Evolutionary conservation across 1,284 basidiomycete species (phyloP).

Genomic region (Cutaneotrichosporon sp.): DNA sequence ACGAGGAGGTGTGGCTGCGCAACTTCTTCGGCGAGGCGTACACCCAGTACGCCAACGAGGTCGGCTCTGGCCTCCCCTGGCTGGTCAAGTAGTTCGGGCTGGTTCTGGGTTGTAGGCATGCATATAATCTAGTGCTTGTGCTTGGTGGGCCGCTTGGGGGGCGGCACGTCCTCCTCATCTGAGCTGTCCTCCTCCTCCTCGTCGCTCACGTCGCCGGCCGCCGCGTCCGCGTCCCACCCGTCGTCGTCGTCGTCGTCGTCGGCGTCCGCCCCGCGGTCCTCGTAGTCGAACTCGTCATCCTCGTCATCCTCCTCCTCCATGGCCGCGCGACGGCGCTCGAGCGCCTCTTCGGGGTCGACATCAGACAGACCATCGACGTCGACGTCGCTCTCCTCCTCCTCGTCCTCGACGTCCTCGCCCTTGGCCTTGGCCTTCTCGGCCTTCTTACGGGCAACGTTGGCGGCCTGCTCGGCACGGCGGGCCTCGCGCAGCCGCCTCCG

Average conservation of each 20-base stretch:
- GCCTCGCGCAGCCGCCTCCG: conserved; percentile 72
- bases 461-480: conserved; percentile 80
- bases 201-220: conserved; percentile 57
- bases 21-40: conserved; percentile 83
- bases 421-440: conserved; percentile 50
- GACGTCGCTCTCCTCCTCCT: conserved; percentile 50
- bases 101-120: background rate
- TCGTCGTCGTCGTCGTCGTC: conserved; percentile 59
- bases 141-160: conserved; percentile 18
- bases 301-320: conserved; percentile 48
- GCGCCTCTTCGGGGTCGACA: conserved; percentile 53
- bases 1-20: conserved; percentile 70
- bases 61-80: conserved; percentile 70
- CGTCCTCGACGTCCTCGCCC: conserved; percentile 46
- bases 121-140: background rate
- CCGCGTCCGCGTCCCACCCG: conserved; percentile 50
- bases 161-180: conserved; percentile 39
- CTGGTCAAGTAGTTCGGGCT: conserved; percentile 21
- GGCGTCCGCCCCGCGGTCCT: conserved; percentile 60
- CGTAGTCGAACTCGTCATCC: conserved; percentile 45
- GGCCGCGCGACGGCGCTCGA: conserved; percentile 38
- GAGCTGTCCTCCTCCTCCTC: conserved; percentile 44
- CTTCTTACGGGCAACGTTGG: conserved; percentile 81
- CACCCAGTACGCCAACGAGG: conserved; percentile 64
- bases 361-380: conserved; percentile 55